Percentiles rank a stretch among this genome's conserved stretches.
phyloP scores from a whole-genome alignment of 2,329 filamentous ascomycete genomes.

The Penicillium sp. region DNA sequence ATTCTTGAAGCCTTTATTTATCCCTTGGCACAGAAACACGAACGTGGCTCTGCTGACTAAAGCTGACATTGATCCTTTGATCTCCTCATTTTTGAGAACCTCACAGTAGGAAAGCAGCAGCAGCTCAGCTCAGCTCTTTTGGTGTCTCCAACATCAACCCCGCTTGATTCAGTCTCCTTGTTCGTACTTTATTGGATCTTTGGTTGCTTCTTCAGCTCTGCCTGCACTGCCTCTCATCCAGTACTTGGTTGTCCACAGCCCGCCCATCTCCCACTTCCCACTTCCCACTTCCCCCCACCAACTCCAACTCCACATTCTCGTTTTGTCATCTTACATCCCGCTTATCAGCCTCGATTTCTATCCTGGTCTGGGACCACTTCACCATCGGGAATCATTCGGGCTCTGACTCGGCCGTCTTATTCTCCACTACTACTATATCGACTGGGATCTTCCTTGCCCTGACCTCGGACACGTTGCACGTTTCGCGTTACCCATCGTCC shows the following conservation, averaged over 20 bases:
- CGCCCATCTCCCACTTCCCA: background rate
- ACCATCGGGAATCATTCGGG: conserved; percentile 1
- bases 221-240: background rate
- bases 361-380: conserved; percentile 20
- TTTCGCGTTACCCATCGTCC: background rate
- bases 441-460: background rate
- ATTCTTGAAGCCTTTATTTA: too few species aligned
- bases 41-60: conserved; percentile 8
- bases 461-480: conserved; percentile 10
- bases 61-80: background rate
- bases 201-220: background rate
- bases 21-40: background rate
- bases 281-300: conserved; percentile 11
- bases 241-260: background rate
- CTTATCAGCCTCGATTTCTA: conserved; percentile 27
- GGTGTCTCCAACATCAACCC: background rate
- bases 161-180: background rate
- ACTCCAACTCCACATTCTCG: conserved; percentile 12
- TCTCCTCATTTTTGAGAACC: background rate
- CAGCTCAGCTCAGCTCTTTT: background rate
- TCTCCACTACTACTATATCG: background rate
- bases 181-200: background rate
- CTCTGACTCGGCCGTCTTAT: background rate
- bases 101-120: background rate
- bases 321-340: conserved; percentile 32